These are phyloP conservation scores for Batkoa obscura DNA, from an alignment of 371 early-diverging fungal genomes.

Conservation along the genomic window DNA sequence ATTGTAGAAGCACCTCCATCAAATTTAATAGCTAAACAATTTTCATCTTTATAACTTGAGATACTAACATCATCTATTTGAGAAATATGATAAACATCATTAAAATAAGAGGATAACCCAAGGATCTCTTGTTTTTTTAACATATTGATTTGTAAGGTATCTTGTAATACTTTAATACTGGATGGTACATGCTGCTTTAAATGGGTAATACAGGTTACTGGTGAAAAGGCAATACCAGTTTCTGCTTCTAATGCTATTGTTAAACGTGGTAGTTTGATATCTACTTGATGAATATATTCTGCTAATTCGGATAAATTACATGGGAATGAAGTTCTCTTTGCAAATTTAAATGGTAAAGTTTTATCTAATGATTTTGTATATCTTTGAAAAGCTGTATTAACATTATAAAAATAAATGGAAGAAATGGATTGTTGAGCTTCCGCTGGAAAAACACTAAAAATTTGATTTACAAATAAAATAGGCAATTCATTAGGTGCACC, in stretches of 20 bases:
- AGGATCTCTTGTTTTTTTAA: slow-evolving; percentile 43
- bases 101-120: slow-evolving; percentile 49
- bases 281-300: slow-evolving; percentile 43
- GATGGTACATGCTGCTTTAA: slow-evolving; percentile 47
- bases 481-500: slow-evolving; percentile 64
- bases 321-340: slow-evolving; percentile 39
- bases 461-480: slow-evolving; percentile 46
- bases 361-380: slow-evolving; percentile 38
- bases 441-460: slow-evolving; percentile 51
- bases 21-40: slow-evolving; percentile 60
- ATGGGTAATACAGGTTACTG: slow-evolving; percentile 40
- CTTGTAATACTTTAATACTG: slow-evolving; percentile 57
- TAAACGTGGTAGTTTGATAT: slow-evolving; percentile 55
- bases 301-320: slow-evolving; percentile 41
- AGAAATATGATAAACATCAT: slow-evolving; percentile 71
- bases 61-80: slow-evolving; percentile 61
- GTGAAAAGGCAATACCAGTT: slow-evolving; percentile 33
- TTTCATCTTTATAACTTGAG: slow-evolving; percentile 32
- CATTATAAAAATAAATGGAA: slow-evolving; percentile 56
- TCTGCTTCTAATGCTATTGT: slow-evolving; percentile 54
- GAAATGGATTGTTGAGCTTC: slow-evolving; percentile 26
- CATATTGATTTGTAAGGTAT: slow-evolving; percentile 61
- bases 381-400: slow-evolving; percentile 53
- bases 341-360: slow-evolving; percentile 33
- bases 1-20: slow-evolving; percentile 44